phyloP scores from a whole-genome alignment of 1,284 basidiomycete species.

The Cerrena zonata region DNA sequence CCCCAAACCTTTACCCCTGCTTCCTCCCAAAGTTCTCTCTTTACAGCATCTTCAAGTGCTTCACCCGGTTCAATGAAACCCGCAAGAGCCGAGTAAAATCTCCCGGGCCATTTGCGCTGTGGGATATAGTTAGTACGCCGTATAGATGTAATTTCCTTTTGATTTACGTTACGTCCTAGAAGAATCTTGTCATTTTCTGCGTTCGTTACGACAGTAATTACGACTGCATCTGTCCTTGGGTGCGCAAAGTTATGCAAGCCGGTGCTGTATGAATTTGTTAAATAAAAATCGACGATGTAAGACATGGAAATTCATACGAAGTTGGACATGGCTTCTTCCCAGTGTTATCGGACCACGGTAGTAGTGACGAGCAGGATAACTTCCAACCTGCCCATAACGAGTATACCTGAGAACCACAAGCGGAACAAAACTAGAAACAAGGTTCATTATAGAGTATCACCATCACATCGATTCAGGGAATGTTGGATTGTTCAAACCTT shows the following conservation, averaged over 20 bases:
- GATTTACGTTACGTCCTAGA: conserved; percentile 76
- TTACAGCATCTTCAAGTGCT: conserved; percentile 89
- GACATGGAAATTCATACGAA: conserved; percentile 41
- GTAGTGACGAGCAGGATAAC: conserved; percentile 68
- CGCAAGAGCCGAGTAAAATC: conserved; percentile 82
- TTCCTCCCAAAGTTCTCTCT: conserved; percentile 92
- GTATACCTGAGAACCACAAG: conserved; percentile 78
- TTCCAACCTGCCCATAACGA: conserved; percentile 97
- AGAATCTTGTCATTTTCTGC: conserved; percentile 76
- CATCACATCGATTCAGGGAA: not conserved
- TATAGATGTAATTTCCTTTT: not conserved
- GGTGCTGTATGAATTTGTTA: conserved; percentile 40
- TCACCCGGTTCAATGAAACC: conserved; percentile 94
- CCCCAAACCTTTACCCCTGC: conserved; percentile 83
- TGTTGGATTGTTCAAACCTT: conserved; percentile 44
- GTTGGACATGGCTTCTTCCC: conserved; percentile 63
- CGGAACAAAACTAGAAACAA: conserved; percentile 71
- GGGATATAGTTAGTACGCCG: not conserved
- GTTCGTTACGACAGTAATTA: conserved; percentile 87
- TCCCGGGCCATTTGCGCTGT: conserved; percentile 49
- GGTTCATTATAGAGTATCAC: conserved; percentile 9
- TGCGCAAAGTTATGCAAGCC: conserved; percentile 87
- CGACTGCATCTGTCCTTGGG: conserved; percentile 83
- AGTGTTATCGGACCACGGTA: conserved; percentile 64
- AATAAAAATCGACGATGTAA: conserved; percentile 8